phyloP scores from a whole-genome alignment of 495 filamentous ascomycete species.

The Penicillium herquei region DNA sequence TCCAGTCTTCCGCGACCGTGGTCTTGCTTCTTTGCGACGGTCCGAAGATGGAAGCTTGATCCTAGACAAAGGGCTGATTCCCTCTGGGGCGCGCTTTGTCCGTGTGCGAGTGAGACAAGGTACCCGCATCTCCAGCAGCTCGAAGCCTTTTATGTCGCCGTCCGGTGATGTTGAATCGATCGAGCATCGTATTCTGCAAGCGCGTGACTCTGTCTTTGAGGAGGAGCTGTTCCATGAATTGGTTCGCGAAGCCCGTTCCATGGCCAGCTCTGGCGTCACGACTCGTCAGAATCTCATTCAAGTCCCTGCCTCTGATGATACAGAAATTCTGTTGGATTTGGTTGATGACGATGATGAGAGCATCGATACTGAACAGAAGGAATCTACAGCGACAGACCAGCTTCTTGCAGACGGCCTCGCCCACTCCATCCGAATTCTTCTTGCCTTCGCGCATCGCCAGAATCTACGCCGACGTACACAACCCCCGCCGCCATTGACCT shows the following conservation, averaged over 20 bases:
- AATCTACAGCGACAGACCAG: slow-evolving; percentile 21
- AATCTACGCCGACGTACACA: slow-evolving; percentile 63
- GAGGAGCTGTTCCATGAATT: slow-evolving; percentile 95
- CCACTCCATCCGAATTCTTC: slow-evolving; percentile 63
- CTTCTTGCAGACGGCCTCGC: slow-evolving; percentile 55
- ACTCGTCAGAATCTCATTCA: slow-evolving; percentile 56
- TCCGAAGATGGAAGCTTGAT: slow-evolving; percentile 70
- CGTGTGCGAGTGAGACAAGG: slow-evolving; percentile 56
- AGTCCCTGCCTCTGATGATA: slow-evolving; percentile 52
- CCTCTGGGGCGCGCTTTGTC: slow-evolving; percentile 57
- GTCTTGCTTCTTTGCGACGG: slow-evolving; percentile 72
- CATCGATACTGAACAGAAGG: slow-evolving; percentile 4
- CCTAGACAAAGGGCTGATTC: slow-evolving; percentile 66
- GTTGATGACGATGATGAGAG: slow-evolving; percentile 53
- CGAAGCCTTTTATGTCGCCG: slow-evolving; percentile 39
- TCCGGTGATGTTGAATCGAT: slow-evolving; percentile 33
- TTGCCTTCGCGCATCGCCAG: slow-evolving; percentile 69
- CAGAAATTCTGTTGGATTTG: slow-evolving; percentile 63
- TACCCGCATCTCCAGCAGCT: slow-evolving; percentile 39
- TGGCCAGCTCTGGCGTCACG: slow-evolving; percentile 65
- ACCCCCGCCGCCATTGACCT: slow-evolving; percentile 56
- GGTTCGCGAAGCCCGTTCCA: slow-evolving; percentile 69
- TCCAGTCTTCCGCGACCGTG: slow-evolving; percentile 71
- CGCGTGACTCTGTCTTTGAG: slow-evolving; percentile 83
- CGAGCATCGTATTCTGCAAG: slow-evolving; percentile 71